phyloP scores from a whole-genome alignment of 176 grass and related monocot species.

The Zea luxurians region DNA sequence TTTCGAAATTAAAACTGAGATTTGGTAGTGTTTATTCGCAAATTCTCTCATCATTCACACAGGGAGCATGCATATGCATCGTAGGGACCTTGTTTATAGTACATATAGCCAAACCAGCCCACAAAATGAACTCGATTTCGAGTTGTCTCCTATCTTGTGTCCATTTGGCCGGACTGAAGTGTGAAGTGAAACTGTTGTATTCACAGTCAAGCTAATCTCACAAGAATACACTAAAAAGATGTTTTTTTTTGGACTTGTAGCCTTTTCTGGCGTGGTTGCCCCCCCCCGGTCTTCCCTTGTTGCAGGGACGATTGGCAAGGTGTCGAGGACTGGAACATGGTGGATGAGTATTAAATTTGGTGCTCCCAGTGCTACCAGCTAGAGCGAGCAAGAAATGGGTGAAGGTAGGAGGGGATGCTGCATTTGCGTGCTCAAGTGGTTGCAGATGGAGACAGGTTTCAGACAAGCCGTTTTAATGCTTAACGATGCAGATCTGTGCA shows the following conservation, averaged over 20 bases:
- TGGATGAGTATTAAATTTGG: background rate
- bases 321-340: background rate
- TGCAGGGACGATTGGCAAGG: background rate
- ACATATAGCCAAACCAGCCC: background rate
- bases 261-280: background rate
- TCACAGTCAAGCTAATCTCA: background rate
- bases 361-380: background rate
- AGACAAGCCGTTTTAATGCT: conserved; percentile 39
- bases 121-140: background rate
- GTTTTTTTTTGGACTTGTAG: no score
- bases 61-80: no score
- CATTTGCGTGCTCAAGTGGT: conserved; percentile 11
- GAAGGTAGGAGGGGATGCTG: background rate
- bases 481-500: conserved; percentile 28
- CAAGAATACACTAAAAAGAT: background rate
- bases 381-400: background rate
- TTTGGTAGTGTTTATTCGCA: no score
- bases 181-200: background rate
- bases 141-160: background rate
- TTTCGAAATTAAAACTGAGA: no score
- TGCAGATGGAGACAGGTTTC: conserved; percentile 22
- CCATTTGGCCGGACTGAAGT: background rate
- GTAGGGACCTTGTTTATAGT: no score
- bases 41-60: no score
- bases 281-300: no score